phyloP scores from a whole-genome alignment of 164 flowering plant genomes.

The Magnolia kwangsiensis region DNA sequence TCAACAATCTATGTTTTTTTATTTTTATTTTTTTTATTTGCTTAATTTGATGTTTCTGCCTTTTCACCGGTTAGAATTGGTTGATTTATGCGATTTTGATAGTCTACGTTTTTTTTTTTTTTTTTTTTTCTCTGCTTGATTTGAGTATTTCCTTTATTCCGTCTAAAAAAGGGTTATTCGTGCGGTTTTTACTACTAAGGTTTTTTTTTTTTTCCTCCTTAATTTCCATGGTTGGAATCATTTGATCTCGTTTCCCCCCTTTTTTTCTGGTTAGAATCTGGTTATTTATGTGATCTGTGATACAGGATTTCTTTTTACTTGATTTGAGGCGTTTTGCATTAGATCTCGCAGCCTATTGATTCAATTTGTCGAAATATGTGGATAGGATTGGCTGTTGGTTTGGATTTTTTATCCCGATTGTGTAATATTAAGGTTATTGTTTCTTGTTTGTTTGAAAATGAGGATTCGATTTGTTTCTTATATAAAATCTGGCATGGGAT shows the following conservation, averaged over 20 bases:
- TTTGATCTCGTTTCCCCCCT: neutral
- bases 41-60: neutral
- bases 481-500: neutral
- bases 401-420: neutral
- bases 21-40: neutral
- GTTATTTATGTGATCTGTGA: neutral
- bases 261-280: neutral
- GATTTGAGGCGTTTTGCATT: neutral
- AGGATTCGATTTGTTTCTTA: neutral
- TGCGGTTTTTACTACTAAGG: neutral
- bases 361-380: neutral
- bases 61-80: neutral
- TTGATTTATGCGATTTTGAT: neutral
- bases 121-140: neutral
- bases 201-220: neutral
- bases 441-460: neutral
- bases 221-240: neutral
- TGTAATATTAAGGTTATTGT: neutral
- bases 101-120: neutral
- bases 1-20: neutral
- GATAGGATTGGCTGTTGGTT: neutral
- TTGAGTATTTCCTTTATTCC: neutral
- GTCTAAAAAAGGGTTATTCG: neutral
- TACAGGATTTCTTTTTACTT: neutral
- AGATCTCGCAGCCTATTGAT: neutral